A percentile compares a stretch with the other conserved stretches of the same genome.
phyloP scores from a whole-genome alignment of 2,329 filamentous ascomycete species.

The Fusarium nematophilum region DNA sequence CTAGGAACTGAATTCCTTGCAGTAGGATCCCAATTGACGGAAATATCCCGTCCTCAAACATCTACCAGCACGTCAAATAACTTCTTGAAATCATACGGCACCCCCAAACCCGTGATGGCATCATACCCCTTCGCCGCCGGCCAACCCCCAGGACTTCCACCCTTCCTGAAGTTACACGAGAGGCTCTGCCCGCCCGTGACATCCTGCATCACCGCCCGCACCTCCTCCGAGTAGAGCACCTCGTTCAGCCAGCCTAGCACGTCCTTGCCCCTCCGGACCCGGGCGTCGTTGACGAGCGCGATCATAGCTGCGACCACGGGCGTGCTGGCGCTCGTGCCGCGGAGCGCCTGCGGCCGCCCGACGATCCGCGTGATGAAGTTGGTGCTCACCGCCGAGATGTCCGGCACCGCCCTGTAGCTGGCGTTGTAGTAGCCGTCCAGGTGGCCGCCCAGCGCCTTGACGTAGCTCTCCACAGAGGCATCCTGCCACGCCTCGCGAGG shows the following conservation, averaged over 20 bases:
- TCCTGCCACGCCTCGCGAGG: conserved; percentile 59
- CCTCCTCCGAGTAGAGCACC: conserved; percentile 55
- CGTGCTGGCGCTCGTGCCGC: conserved; percentile 64
- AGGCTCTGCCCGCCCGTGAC: conserved; percentile 54
- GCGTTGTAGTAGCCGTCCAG: conserved; percentile 59
- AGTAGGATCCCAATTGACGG: no score
- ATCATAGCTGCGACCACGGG: conserved; percentile 67
- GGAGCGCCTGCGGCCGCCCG: conserved; percentile 43
- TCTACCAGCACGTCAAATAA: conserved; percentile 50
- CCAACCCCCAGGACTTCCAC: conserved; percentile 55
- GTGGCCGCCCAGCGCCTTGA: conserved; percentile 53
- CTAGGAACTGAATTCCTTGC: no score
- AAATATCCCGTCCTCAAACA: conserved; percentile 14
- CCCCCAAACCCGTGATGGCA: conserved; percentile 62
- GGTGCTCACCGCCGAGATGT: conserved; percentile 66
- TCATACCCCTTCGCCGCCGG: conserved; percentile 59
- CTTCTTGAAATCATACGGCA: conserved; percentile 56
- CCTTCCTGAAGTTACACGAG: conserved; percentile 53
- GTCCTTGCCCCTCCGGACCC: conserved; percentile 60
- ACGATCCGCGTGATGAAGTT: conserved; percentile 59
- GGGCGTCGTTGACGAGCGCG: conserved; percentile 64
- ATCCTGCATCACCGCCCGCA: conserved; percentile 54
- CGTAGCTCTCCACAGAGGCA: conserved; percentile 53
- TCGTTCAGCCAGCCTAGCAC: conserved; percentile 67
- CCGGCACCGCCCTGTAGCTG: conserved; percentile 61